A percentile compares a stretch with the other conserved stretches of the same genome.
Evolutionary conservation across 2,329 filamentous ascomycete species (phyloP).

Genomic region (Zasmidium angulare): DNA sequence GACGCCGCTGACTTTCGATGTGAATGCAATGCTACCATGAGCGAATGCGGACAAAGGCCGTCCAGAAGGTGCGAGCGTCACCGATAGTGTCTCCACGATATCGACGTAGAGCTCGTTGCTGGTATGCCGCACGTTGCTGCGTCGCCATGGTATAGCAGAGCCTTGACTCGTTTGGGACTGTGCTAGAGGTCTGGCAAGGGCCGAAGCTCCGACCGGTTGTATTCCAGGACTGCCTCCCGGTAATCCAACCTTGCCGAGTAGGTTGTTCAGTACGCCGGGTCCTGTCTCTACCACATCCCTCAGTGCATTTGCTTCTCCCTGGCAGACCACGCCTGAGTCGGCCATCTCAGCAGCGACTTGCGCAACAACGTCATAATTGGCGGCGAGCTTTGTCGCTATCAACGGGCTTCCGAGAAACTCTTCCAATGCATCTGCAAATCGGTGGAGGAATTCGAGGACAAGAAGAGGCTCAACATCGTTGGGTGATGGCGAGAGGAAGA

Average conservation of each 20-base stretch:
- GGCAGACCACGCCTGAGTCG: slow-evolving; percentile 83
- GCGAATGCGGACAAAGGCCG: slow-evolving; percentile 82
- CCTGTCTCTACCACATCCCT: slow-evolving; percentile 83
- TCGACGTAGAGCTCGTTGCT: slow-evolving; percentile 98
- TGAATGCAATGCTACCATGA: slow-evolving; percentile 92
- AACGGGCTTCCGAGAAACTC: slow-evolving; percentile 90
- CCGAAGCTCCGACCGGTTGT: slow-evolving; percentile 19
- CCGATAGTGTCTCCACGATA: slow-evolving; percentile 82
- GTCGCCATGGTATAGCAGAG: slow-evolving; percentile 77
- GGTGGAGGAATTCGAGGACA: slow-evolving; percentile 90
- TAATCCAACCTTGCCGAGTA: slow-evolving; percentile 82
- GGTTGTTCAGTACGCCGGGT: slow-evolving; percentile 82
- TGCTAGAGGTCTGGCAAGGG: slow-evolving; percentile 17
- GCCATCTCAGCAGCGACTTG: slow-evolving; percentile 96
- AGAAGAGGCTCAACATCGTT: slow-evolving; percentile 85
- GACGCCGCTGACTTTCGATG: slow-evolving; percentile 88
- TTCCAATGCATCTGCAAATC: slow-evolving; percentile 87
- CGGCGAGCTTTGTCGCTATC: slow-evolving; percentile 81
- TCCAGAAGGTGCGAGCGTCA: slow-evolving; percentile 88
- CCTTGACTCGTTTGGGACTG: slow-evolving; percentile 29
- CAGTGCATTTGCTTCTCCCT: slow-evolving; percentile 89
- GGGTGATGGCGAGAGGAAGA: slow-evolving; percentile 83
- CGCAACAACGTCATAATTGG: slow-evolving; percentile 87
- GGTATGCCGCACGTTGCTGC: slow-evolving; percentile 89
- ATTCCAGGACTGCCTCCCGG: slow-evolving; percentile 54